These are phyloP conservation scores for Claviceps pazoutovae DNA, from an alignment of 2,329 filamentous ascomycete species.

Conservation along the genomic window DNA sequence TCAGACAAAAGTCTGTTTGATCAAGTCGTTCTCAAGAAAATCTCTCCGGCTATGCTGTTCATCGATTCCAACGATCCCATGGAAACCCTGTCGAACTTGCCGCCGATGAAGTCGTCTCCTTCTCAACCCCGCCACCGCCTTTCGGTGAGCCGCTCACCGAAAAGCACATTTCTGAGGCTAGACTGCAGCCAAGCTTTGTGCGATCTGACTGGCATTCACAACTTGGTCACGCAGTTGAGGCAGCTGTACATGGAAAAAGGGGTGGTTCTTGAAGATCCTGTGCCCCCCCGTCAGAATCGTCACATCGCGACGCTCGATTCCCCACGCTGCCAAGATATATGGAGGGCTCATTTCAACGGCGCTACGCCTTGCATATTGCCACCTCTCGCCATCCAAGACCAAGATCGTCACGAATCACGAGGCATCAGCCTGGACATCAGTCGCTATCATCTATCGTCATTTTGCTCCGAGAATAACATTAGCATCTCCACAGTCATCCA, in stretches of 20 bases:
- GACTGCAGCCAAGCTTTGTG: conserved; percentile 38
- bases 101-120: conserved; percentile 22
- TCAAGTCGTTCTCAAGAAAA: conserved; percentile 31
- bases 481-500: conserved; percentile 37
- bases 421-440: conserved; percentile 28
- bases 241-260: conserved; percentile 27
- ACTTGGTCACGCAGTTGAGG: conserved; percentile 33
- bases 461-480: conserved; percentile 24
- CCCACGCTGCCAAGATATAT: conserved; percentile 27
- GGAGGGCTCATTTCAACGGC: conserved; percentile 26
- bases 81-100: conserved; percentile 26
- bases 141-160: conserved; percentile 31
- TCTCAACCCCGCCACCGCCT: conserved; percentile 34
- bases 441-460: conserved; percentile 27
- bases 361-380: conserved; percentile 33
- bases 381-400: conserved; percentile 16
- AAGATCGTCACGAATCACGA: conserved; percentile 18
- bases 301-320: conserved; percentile 15
- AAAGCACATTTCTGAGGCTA: conserved; percentile 32
- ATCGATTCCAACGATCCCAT: conserved; percentile 28
- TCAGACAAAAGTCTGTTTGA: conserved; percentile 35
- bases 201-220: conserved; percentile 31
- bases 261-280: conserved; percentile 13
- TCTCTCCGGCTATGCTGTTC: conserved; percentile 38
- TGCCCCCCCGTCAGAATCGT: conserved; percentile 14